Conservation (phyloP, 1,284 basidiomycete species). For the Mycosarcoma maydis region DNA sequence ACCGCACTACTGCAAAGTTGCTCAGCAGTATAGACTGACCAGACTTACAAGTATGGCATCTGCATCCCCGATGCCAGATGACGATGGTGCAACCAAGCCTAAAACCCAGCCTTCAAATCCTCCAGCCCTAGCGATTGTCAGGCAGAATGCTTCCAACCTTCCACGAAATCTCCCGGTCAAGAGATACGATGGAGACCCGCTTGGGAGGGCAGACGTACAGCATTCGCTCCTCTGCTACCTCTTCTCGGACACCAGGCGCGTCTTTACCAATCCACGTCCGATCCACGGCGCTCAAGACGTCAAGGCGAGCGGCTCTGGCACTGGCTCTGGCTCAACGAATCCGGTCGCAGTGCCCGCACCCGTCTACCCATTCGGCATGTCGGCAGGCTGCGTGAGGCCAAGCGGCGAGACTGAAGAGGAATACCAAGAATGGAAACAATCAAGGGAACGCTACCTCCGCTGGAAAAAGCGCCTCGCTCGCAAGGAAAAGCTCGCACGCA, state of each 20-base stretch:
- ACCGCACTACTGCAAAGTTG: too few relatives aligned
- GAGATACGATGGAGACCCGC: constrained; percentile 63
- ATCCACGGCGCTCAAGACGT: constrained; percentile 21
- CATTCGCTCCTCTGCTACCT: constrained; percentile 82
- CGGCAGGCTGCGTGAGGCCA: constrained; percentile 51
- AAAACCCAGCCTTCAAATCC: constrained; percentile 15
- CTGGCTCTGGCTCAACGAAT: constrained; percentile 19
- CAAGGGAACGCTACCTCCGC: constrained; percentile 24
- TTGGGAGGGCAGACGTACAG: constrained; percentile 74
- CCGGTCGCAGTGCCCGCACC: constrained; percentile 34
- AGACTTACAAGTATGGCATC: constrained; percentile 7
- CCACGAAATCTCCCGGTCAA: constrained; percentile 64
- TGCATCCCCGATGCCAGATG: constrained; percentile 16
- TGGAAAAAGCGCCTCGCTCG: constrained; percentile 38
- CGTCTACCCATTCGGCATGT: constrained; percentile 62
- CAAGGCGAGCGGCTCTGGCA: constrained; percentile 30
- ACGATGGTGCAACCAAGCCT: constrained; percentile 4
- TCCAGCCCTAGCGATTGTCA: constrained; percentile 23
- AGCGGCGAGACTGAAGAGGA: constrained; percentile 58
- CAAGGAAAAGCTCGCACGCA: constrained; percentile 35
- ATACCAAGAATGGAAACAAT: constrained; percentile 38
- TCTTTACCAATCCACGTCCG: constrained; percentile 75
- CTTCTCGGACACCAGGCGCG: constrained; percentile 76
- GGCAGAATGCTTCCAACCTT: constrained; percentile 37
- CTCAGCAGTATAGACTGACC: background rate